Conservation (phyloP, 306 rosid species). For the Castanea mollissima region DNA sequence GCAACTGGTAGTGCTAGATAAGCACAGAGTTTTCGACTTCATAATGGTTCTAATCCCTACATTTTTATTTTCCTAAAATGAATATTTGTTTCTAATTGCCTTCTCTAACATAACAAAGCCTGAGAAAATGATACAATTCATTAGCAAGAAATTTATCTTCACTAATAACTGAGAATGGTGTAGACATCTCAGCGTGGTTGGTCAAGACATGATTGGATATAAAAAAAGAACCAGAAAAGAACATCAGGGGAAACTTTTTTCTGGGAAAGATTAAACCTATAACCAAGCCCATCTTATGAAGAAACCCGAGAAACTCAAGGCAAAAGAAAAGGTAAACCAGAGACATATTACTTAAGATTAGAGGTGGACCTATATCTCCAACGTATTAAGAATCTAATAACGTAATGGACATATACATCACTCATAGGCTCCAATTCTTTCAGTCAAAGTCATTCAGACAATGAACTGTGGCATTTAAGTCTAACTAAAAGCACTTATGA, state of each 20-base stretch:
- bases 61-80: no score
- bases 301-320: neutral
- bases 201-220: neutral
- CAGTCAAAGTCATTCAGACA: no score
- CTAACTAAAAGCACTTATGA: neutral
- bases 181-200: no score
- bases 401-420: neutral
- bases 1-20: no score
- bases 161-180: no score
- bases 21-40: no score
- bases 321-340: neutral
- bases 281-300: neutral
- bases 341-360: neutral
- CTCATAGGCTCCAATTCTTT: no score
- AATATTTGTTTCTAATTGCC: no score
- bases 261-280: neutral
- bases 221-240: neutral
- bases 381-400: neutral
- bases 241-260: neutral
- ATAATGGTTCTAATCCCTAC: no score
- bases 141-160: no score
- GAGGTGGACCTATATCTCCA: neutral
- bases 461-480: neutral
- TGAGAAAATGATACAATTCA: no score
- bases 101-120: no score